Evolutionary conservation across 2,329 filamentous ascomycete species (phyloP).

Genomic region (Fusarium udum): DNA sequence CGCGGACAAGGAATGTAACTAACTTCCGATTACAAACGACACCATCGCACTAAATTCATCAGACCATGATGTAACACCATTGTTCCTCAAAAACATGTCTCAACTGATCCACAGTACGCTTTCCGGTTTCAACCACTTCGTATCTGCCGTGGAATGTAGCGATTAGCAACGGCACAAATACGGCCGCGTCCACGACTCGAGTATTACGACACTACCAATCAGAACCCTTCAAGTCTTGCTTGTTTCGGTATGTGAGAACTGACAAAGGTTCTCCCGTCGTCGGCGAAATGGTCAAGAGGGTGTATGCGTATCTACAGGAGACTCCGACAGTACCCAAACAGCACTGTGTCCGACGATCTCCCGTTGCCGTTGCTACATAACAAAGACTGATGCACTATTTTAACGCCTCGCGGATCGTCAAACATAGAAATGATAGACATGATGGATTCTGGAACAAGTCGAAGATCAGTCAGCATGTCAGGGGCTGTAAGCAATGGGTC

Average conservation of each 20-base stretch:
- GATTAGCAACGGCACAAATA: neutral
- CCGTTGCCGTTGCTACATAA: neutral
- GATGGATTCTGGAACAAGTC: neutral
- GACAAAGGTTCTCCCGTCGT: neutral
- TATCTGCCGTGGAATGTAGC: neutral
- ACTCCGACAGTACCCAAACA: neutral
- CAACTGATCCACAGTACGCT: neutral
- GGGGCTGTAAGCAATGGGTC: neutral
- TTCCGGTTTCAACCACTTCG: neutral
- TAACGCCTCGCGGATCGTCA: neutral
- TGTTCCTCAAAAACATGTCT: neutral
- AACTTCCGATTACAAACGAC: fast-evolving
- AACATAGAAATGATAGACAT: neutral
- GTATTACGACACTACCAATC: neutral
- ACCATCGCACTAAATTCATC: fast-evolving
- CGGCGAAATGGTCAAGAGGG: neutral
- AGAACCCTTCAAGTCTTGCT: fast-evolving
- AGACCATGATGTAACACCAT: neutral
- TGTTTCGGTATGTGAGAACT: neutral
- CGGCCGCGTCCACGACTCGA: neutral
- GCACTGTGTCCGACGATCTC: neutral
- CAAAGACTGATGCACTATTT: neutral
- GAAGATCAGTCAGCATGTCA: neutral
- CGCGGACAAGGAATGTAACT: neutral
- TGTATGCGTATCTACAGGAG: neutral